Percentiles rank a stretch among this genome's conserved stretches.
phyloP scores from a whole-genome alignment of 345 rosid species.

The Arabidopsis suecica region DNA sequence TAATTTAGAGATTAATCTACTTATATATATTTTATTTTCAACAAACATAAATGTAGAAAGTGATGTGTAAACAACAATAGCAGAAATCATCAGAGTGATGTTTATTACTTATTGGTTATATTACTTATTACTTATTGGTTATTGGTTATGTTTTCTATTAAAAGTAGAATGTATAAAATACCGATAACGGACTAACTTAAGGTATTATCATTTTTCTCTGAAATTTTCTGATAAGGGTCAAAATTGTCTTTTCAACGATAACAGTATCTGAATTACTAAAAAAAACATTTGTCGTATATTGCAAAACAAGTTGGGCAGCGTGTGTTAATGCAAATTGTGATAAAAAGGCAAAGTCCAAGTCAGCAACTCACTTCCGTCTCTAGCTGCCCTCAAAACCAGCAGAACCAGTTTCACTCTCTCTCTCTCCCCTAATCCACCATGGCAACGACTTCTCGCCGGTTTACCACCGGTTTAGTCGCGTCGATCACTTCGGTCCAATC shows the following conservation, averaged over 20 bases:
- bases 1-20: too few relatives aligned
- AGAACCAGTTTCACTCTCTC: background rate
- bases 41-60: too few relatives aligned
- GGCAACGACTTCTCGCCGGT: constrained; percentile 61
- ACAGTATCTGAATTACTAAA: too few relatives aligned
- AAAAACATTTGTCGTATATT: background rate
- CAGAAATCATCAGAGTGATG: too few relatives aligned
- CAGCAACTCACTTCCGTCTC: constrained; percentile 34
- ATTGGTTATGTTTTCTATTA: too few relatives aligned
- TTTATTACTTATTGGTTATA: too few relatives aligned
- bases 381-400: background rate
- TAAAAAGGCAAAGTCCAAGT: constrained; percentile 8
- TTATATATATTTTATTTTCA: too few relatives aligned
- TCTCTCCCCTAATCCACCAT: constrained; percentile 24
- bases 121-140: too few relatives aligned
- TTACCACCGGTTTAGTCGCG: constrained; percentile 43
- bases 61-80: too few relatives aligned
- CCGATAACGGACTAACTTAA: too few relatives aligned
- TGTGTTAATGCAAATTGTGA: constrained; percentile 15
- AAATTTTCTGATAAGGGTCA: background rate
- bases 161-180: too few relatives aligned
- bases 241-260: background rate
- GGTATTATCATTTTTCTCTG: too few relatives aligned
- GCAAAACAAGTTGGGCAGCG: constrained; percentile 3
- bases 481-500: constrained; percentile 33